These are phyloP conservation scores for Epichloe bromicola DNA, from an alignment of 2,329 filamentous ascomycete species.

Conservation along the genomic window DNA sequence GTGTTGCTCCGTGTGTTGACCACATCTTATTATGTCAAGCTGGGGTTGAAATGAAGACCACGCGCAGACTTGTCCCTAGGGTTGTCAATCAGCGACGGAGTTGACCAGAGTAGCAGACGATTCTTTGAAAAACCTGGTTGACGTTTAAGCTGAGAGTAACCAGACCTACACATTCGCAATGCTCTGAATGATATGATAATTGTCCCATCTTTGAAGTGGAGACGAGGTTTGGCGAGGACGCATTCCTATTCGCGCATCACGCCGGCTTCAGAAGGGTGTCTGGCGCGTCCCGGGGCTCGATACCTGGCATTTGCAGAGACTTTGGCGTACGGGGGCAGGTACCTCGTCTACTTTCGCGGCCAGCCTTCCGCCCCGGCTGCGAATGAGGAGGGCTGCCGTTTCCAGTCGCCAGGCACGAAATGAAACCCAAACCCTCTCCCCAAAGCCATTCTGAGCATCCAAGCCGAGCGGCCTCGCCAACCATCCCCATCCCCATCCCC, in stretches of 20 bases:
- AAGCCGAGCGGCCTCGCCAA: slow-evolving; percentile 6
- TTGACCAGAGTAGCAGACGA: too few species aligned
- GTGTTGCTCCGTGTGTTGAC: too few species aligned
- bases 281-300: background rate
- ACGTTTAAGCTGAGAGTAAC: too few species aligned
- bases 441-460: slow-evolving; percentile 6
- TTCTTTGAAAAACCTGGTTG: too few species aligned
- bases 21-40: too few species aligned
- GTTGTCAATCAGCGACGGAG: too few species aligned
- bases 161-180: too few species aligned
- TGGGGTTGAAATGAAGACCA: too few species aligned
- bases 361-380: slow-evolving; percentile 5
- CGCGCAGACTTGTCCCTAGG: too few species aligned
- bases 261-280: background rate
- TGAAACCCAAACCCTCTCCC: slow-evolving; percentile 9
- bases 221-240: background rate
- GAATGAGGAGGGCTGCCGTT: slow-evolving; percentile 10
- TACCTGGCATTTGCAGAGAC: background rate
- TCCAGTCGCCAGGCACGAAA: slow-evolving; percentile 13
- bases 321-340: slow-evolving; percentile 2
- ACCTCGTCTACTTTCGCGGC: slow-evolving; percentile 6
- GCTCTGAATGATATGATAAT: too few species aligned
- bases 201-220: background rate
- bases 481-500: background rate
- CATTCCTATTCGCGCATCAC: background rate